Evolutionary conservation across 805 yeast genomes (phyloP).

Genomic region (Zygoascus biomembranicola): DNA sequence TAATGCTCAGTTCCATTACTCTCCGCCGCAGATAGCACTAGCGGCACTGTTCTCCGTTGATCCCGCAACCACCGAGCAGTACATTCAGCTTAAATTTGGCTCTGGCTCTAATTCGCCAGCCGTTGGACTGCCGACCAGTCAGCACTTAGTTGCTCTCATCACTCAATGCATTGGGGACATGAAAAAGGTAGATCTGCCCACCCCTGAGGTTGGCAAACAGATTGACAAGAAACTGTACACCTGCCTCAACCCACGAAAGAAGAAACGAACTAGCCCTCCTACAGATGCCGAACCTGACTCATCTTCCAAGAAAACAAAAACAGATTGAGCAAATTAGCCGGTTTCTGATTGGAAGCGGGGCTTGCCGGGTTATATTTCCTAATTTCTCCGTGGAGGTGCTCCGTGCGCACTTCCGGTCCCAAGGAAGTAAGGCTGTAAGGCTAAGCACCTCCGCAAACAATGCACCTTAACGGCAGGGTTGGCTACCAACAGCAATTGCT

Average conservation of each 20-base stretch:
- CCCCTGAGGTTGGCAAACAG: conserved; percentile 27
- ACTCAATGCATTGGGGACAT: conserved; percentile 22
- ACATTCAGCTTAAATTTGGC: conserved; percentile 5
- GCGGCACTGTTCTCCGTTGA: conserved; percentile 62
- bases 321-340: not conserved
- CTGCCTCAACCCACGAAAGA: conserved; percentile 23
- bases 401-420: too few relatives aligned
- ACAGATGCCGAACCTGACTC: not conserved
- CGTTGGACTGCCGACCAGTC: not conserved
- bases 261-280: conserved; percentile 6
- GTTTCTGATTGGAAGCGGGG: too few relatives aligned
- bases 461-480: too few relatives aligned
- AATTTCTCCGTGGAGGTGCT: too few relatives aligned
- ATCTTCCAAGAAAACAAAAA: not conserved
- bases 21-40: conserved; percentile 94
- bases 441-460: too few relatives aligned
- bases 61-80: conserved; percentile 34
- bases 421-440: too few relatives aligned
- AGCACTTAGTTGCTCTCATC: conserved; percentile 16
- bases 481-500: too few relatives aligned
- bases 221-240: conserved; percentile 29
- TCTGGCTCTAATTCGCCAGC: conserved; percentile 10
- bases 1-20: conserved; percentile 66
- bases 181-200: conserved; percentile 11
- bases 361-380: too few relatives aligned